These are phyloP conservation scores for Borealophlyctis nickersoniae DNA, from an alignment of 192 early-diverging fungal genomes.

Conservation along the genomic window DNA sequence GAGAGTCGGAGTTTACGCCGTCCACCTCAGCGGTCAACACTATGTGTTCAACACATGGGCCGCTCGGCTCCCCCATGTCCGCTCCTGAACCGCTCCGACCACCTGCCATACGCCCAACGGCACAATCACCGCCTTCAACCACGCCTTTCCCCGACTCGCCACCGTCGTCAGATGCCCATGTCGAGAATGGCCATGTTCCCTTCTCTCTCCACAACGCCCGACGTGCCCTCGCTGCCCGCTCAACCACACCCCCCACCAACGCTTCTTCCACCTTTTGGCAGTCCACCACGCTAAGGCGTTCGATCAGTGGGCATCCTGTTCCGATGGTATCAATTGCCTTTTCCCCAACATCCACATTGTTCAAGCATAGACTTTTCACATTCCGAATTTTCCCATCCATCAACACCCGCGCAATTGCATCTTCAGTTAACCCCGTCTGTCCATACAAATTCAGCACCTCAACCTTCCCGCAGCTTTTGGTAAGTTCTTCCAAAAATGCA, in stretches of 20 bases:
- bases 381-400: background rate
- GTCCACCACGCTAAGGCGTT: constrained; percentile 25
- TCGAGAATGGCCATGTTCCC: too few species aligned
- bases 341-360: constrained; percentile 15
- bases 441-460: constrained; percentile 47
- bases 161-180: too few species aligned
- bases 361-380: constrained; percentile 24
- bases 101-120: background rate
- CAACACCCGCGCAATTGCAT: constrained; percentile 8
- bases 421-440: constrained; percentile 26
- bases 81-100: background rate
- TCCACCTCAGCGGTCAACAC: too few species aligned
- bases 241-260: constrained; percentile 14
- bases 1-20: too few species aligned
- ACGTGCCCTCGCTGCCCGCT: background rate
- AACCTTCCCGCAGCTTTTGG: constrained; percentile 12
- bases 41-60: too few species aligned
- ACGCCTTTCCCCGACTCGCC: too few species aligned
- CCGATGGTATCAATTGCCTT: constrained; percentile 9
- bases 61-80: background rate
- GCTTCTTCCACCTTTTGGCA: constrained; percentile 23
- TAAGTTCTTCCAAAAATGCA: constrained; percentile 26
- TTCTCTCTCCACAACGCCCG: background rate
- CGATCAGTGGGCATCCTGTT: constrained; percentile 8
- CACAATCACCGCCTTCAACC: too few species aligned